Evolutionary conservation across 1,139 yeast genomes (phyloP), one percentile per base, ranked within the genome.

Genomic region (Cylindricascospora bacillispora): DNA sequence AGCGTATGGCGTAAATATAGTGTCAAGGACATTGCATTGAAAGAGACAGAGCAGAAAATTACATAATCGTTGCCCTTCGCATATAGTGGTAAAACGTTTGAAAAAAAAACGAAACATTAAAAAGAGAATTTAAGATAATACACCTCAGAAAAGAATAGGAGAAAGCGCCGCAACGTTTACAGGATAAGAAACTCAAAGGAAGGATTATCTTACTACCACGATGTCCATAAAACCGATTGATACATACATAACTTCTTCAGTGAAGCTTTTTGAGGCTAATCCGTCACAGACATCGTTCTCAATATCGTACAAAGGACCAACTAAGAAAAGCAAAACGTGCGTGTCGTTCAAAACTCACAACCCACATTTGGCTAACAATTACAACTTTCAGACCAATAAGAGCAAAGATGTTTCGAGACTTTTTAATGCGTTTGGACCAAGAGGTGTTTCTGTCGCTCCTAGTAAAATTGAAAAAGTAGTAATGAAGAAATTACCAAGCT

Each of bases 391-490:
- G 35, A 74, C 93, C 0, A 59, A 61, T 38, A 77, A 77, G 44
- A 57, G 67, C 28, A 85, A 85, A 54, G 95, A 85, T 51, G 67
- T 86, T 25, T 76, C 89, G 12, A 68, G 89, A 44, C 54, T 86
- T 19, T 59, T 83, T 51, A 72, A 82, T 23, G 83, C 86, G n/a
- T 51, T 85, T 30, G 95, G 95, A 0, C 95, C 95, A 3, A 65
- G 70, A 37, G 89, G 92, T 3, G 79, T 80, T 6, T 39, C 54
- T 10, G 41, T 52, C 16, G 36, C 38, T 13, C 40, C 44, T n/a
- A 38, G 40, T 4, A 41, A 35, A 19, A 37, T 46, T 6, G 52
- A 41, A 31, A 39, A 36, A 24, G 36, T 24, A 26, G 37, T 32
- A 27, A 36, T 29, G 31, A 38, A 29, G 19, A 31, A 17, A 14